Percentiles rank a stretch among this genome's conserved stretches.
Evolutionary conservation across 305 asterid species (phyloP).

Genomic region (Fraxinus greggii): DNA sequence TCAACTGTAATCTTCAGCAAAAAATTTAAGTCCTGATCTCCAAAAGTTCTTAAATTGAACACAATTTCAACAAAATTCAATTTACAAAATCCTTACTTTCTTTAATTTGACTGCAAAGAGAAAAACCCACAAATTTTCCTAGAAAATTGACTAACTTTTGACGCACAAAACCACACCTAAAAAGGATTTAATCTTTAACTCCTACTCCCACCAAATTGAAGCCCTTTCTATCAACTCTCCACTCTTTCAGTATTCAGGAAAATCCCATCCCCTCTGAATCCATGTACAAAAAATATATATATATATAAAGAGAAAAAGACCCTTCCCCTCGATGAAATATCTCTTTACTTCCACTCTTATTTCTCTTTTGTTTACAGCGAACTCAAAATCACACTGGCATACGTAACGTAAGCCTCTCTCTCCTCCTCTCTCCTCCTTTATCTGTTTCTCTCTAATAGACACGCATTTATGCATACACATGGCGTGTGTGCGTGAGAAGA

Average conservation of each 20-base stretch:
- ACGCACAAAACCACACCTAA: not conserved
- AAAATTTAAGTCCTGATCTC: not conserved
- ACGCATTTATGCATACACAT: not conserved
- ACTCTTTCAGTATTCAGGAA: not conserved
- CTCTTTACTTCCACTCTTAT: not conserved
- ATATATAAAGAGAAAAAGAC: not conserved
- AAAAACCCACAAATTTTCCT: not conserved
- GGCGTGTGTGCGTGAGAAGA: not conserved
- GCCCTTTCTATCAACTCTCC: not conserved
- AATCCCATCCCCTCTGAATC: not conserved
- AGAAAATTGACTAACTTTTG: not conserved
- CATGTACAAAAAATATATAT: not conserved
- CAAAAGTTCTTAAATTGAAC: conserved; percentile 2
- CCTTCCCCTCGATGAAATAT: not conserved
- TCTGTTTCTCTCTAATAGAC: not conserved
- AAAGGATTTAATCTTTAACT: not conserved
- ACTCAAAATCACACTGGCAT: not conserved
- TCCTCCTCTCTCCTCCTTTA: not conserved
- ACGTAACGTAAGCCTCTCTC: not conserved
- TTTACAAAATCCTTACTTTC: conserved; percentile 4
- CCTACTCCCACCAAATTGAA: not conserved
- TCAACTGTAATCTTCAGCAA: not conserved
- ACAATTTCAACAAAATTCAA: conserved; percentile 17
- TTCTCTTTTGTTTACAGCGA: not conserved
- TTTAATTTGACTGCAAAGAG: conserved; percentile 12